phyloP scores from a whole-genome alignment of 2,329 filamentous ascomycete species.

The Helotiales sp. region DNA sequence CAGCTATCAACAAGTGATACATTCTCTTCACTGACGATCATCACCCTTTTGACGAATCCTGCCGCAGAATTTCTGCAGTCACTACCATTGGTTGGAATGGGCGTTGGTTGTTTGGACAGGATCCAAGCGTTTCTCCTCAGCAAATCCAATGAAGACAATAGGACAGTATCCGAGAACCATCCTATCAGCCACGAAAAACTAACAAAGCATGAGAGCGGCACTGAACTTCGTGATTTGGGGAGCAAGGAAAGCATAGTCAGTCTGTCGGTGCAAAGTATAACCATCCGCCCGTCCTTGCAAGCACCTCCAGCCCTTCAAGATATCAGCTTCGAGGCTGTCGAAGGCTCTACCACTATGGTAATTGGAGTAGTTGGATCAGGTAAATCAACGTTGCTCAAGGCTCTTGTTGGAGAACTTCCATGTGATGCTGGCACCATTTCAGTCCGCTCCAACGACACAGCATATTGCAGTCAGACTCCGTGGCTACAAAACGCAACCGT shows the following conservation, averaged over 20 bases:
- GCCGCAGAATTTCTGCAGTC: slow-evolving; percentile 14
- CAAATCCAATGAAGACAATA: slow-evolving; percentile 4
- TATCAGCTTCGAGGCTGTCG: slow-evolving; percentile 7
- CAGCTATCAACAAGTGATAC: slow-evolving; percentile 10
- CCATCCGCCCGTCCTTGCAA: background rate
- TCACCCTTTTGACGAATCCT: slow-evolving; percentile 17
- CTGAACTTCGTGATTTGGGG: background rate
- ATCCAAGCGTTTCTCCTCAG: slow-evolving; percentile 19
- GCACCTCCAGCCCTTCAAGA: slow-evolving; percentile 3
- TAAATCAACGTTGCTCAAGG: slow-evolving; percentile 31
- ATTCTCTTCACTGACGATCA: slow-evolving; percentile 21
- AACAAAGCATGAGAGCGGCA: background rate
- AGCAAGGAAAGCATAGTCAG: background rate
- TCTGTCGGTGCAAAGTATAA: slow-evolving; percentile 6
- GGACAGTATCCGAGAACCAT: background rate
- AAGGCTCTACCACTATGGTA: slow-evolving; percentile 26
- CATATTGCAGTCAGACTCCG: slow-evolving; percentile 45
- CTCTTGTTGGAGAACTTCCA: slow-evolving; percentile 29
- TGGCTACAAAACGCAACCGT: slow-evolving; percentile 46
- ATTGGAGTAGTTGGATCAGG: slow-evolving; percentile 35
- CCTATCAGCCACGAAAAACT: background rate
- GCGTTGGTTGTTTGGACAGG: slow-evolving; percentile 16
- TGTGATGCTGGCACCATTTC: slow-evolving; percentile 9
- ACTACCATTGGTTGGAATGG: slow-evolving; percentile 16
- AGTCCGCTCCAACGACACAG: slow-evolving; percentile 23